phyloP scores from a whole-genome alignment of 1,284 basidiomycete genomes.

The Anthracocystis walkeri region DNA sequence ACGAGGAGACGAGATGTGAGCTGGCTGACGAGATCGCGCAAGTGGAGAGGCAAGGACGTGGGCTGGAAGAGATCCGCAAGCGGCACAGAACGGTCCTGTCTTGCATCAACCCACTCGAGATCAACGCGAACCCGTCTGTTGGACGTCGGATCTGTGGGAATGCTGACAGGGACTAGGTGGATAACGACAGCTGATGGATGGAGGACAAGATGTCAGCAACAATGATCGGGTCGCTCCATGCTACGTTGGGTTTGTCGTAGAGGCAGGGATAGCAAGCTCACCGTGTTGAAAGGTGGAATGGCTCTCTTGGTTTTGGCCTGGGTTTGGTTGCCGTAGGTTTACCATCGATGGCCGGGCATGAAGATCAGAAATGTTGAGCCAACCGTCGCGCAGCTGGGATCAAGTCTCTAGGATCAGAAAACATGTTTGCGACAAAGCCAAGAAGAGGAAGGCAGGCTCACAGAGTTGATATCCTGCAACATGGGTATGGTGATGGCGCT shows the following conservation, averaged over 20 bases:
- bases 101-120: constrained; percentile 21
- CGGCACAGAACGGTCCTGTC: not conserved
- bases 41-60: not conserved
- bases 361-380: constrained; percentile 20
- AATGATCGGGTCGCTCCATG: not conserved
- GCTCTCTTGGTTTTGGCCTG: not conserved
- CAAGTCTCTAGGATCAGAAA: not conserved
- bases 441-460: constrained; percentile 3
- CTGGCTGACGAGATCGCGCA: constrained; percentile 23
- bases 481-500: constrained; percentile 5
- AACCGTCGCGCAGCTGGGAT: constrained; percentile 19
- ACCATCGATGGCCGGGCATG: not conserved
- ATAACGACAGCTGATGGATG: constrained; percentile 3
- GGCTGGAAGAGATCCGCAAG: constrained; percentile 2
- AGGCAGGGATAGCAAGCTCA: not conserved
- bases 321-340: not conserved
- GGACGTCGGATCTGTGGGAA: not conserved
- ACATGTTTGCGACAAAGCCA: not conserved
- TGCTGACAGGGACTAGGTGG: constrained; percentile 12
- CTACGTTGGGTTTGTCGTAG: not conserved
- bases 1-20: constrained; percentile 24
- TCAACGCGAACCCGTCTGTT: constrained; percentile 2
- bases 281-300: not conserved
- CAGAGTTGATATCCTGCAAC: constrained; percentile 12
- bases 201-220: not conserved